Base-by-base conservation (phyloP, 495 filamentous ascomycete species). In the Eremomyces bilateralis region DNA sequence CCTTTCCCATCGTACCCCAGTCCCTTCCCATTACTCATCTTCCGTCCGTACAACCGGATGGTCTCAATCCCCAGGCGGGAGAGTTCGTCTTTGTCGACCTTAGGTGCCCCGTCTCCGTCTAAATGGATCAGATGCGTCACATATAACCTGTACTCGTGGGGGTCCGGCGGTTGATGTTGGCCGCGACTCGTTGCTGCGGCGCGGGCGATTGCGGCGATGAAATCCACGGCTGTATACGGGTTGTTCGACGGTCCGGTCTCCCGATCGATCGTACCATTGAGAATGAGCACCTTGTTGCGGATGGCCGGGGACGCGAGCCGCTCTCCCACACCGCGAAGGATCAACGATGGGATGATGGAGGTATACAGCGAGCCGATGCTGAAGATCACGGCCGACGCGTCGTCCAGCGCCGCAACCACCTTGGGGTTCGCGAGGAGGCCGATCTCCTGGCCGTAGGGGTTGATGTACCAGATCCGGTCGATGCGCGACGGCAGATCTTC, bases 401-500 rank as follows among this genome's bases (percentile, higher is more conserved):
- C 50, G 11, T 58, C 49, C 0, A 94, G 48, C 18, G 76, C 69
- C 5, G 65, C 61, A 2, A 92, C 42, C 0, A 85, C 81, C 17
- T 78, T 71, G 0, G 80, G 74, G 47, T 91, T 94, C 1, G 80
- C 74, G 0, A 67, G 55, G 0, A 79, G 78, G 17, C 72, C 65
- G 49, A 95, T 93, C 53, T 93, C 83, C 45, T 74, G 68, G 18
- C 85, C 85, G 56, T 93, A 95, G 1, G 82, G 82, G 52, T 92
- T 94, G 55, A 95, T 94, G 57, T 94, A 95, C 81, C 80, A 94
- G 42, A 95, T 65, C 4, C 85, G 64, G 43, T 67, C 57, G 42
- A 95, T 92, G 24, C 76, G 67, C 4, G 74, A 64, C 0, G 76
- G 64, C 4, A 94, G 63, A 35, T 81, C 76, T 29, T 73, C 63